These are phyloP conservation scores for Lentinula edodes DNA, from an alignment of 768 basidiomycete genomes.

Conservation along the genomic window DNA sequence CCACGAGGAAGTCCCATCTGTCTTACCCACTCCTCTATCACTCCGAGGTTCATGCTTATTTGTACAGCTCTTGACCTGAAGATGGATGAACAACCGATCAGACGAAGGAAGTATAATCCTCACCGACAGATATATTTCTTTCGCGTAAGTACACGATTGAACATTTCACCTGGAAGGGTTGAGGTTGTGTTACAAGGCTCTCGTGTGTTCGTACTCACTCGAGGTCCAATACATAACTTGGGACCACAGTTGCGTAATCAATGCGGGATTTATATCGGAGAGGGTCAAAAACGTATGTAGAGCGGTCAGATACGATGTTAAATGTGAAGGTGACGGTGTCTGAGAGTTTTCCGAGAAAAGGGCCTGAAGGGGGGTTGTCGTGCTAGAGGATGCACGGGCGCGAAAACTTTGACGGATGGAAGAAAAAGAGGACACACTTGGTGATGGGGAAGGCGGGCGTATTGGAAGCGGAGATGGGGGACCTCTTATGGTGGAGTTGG, in stretches of 20 bases:
- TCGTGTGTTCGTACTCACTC: conserved; percentile 47
- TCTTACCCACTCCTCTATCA: conserved; percentile 89
- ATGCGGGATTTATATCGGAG: conserved; percentile 85
- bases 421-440: conserved; percentile 50
- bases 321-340: conserved; percentile 41
- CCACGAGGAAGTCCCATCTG: conserved; percentile 75
- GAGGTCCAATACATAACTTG: conserved; percentile 99
- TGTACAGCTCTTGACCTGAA: conserved; percentile 79
- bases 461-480: conserved; percentile 24
- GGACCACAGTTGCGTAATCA: conserved; percentile 89
- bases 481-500: conserved; percentile 6
- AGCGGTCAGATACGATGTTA: conserved; percentile 80
- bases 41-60: conserved; percentile 80
- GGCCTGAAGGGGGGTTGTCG: conserved; percentile 38
- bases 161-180: conserved; percentile 59
- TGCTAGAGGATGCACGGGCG: conserved; percentile 36
- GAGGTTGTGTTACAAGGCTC: not conserved
- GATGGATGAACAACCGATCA: conserved; percentile 3
- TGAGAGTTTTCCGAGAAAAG: conserved; percentile 42
- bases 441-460: conserved; percentile 39
- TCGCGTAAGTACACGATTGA: conserved; percentile 81
- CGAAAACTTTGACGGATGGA: conserved; percentile 67
- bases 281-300: conserved; percentile 78
- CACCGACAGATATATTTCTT: conserved; percentile 94
- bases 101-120: conserved; percentile 10